Percentiles rank a stretch among this genome's conserved stretches.
These are phyloP conservation scores for Colletotrichum camelliae DNA, from an alignment of 2,329 filamentous ascomycete species.

Conservation along the genomic window DNA sequence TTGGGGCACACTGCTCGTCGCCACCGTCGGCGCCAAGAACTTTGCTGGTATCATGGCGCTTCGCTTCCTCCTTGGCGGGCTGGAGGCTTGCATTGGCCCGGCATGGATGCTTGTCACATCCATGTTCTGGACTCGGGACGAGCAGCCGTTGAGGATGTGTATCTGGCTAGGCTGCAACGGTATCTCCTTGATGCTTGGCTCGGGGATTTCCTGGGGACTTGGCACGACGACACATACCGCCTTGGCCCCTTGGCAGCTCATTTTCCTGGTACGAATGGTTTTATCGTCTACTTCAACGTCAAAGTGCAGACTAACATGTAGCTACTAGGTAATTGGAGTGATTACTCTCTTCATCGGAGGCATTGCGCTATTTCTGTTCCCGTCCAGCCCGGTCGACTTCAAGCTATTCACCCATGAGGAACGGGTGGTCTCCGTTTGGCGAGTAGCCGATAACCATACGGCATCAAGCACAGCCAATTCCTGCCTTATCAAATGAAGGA, in stretches of 20 bases:
- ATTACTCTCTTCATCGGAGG: not conserved
- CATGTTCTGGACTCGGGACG: constrained; percentile 39
- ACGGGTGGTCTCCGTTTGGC: not conserved
- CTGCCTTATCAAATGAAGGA: not conserved
- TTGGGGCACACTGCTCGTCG: not conserved
- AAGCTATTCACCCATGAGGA: not conserved
- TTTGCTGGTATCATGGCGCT: constrained; percentile 31
- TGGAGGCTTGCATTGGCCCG: constrained; percentile 33
- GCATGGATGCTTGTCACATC: constrained; percentile 32
- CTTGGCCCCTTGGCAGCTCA: not conserved
- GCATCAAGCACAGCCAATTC: not conserved
- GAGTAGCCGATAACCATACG: not conserved
- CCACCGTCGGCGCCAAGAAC: constrained; percentile 15
- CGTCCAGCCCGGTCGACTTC: not conserved
- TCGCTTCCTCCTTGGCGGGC: constrained; percentile 36
- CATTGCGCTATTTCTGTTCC: not conserved
- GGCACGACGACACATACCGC: not conserved
- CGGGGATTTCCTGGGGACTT: not conserved
- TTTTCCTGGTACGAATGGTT: not conserved
- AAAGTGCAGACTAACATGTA: not conserved
- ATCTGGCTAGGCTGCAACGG: not conserved
- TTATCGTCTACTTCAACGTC: not conserved
- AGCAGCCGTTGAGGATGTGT: constrained; percentile 34
- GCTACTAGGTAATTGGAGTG: not conserved
- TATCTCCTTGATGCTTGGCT: not conserved